phyloP scores from a whole-genome alignment of 2,329 filamentous ascomycete species.

The Diplodia sapinea region DNA sequence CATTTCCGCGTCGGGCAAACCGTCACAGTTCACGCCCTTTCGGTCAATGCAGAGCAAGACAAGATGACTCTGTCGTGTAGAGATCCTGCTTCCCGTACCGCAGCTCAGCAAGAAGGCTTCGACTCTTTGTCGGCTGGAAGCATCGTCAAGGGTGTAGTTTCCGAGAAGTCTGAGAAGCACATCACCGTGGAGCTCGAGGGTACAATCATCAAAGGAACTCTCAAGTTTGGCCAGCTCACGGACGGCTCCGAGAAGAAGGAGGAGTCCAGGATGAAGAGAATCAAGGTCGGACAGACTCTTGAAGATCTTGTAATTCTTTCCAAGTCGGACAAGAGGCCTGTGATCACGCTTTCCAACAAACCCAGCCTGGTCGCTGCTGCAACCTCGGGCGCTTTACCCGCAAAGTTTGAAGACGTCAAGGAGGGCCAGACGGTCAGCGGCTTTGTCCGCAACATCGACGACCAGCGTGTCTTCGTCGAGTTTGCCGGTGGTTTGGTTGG shows the following conservation, averaged over 20 bases:
- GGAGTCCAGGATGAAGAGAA: slow-evolving; percentile 75
- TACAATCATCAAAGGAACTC: slow-evolving; percentile 75
- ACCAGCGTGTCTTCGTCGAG: slow-evolving; percentile 79
- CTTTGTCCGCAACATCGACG: slow-evolving; percentile 83
- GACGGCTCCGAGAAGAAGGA: slow-evolving; percentile 85
- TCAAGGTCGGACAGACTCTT: slow-evolving; percentile 82
- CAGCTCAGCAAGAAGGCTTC: slow-evolving; percentile 75
- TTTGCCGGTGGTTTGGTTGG: slow-evolving; percentile 80
- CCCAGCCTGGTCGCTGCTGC: slow-evolving; percentile 78
- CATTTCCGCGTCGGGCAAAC: slow-evolving; percentile 93
- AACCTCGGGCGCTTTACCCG: slow-evolving; percentile 73
- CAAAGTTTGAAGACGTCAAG: slow-evolving; percentile 72
- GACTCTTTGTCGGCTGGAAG: slow-evolving; percentile 75
- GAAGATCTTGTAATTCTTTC: slow-evolving; percentile 84
- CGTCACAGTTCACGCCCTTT: slow-evolving; percentile 85
- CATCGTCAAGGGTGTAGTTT: slow-evolving; percentile 73
- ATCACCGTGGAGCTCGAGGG: slow-evolving; percentile 74
- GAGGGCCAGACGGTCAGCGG: slow-evolving; percentile 73
- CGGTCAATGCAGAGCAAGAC: slow-evolving; percentile 72
- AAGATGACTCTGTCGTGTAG: slow-evolving; percentile 92
- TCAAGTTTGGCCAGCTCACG: slow-evolving; percentile 79
- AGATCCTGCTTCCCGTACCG: slow-evolving; percentile 78
- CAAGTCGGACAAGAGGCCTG: slow-evolving; percentile 77
- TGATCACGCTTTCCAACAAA: slow-evolving; percentile 81
- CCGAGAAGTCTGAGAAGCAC: slow-evolving; percentile 52